A percentile compares a stretch with the other conserved stretches of the same genome.
These are phyloP conservation scores for Dioscorea dumetorum DNA, from an alignment of 106 monocot genomes.

Conservation along the genomic window DNA sequence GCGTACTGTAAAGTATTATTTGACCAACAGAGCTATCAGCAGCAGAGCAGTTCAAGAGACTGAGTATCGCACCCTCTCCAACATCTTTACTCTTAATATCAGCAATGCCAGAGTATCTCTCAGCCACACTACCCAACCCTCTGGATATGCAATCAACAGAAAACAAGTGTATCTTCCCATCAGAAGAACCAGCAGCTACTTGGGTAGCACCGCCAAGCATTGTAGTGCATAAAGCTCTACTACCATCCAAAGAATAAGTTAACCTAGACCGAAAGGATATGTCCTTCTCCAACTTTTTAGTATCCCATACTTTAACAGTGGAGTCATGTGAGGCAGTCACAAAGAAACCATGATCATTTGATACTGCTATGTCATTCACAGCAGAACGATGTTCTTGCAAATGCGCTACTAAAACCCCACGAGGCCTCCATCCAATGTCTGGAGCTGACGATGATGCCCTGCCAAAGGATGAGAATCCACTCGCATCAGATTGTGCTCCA, in stretches of 20 bases:
- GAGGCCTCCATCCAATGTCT: slow-evolving; percentile 81
- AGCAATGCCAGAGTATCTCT: slow-evolving; percentile 91
- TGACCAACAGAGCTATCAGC: slow-evolving; percentile 43
- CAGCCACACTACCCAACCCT: slow-evolving; percentile 66
- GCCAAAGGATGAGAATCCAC: slow-evolving; percentile 41
- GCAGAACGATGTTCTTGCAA: slow-evolving; percentile 85
- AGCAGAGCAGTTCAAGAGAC: slow-evolving; percentile 66
- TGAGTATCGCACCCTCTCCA: slow-evolving; percentile 81
- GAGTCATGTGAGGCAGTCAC: slow-evolving; percentile 89
- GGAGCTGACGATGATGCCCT: slow-evolving; percentile 37
- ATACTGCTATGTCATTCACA: slow-evolving; percentile 81
- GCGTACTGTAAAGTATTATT: slow-evolving; percentile 77
- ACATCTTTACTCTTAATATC: slow-evolving; percentile 76
- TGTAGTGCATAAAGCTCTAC: slow-evolving; percentile 60
- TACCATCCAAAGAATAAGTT: slow-evolving; percentile 68
- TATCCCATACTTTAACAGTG: slow-evolving; percentile 94
- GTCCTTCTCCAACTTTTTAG: slow-evolving; percentile 87
- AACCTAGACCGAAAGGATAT: slow-evolving; percentile 91
- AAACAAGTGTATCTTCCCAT: slow-evolving; percentile 76
- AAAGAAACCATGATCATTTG: slow-evolving; percentile 83
- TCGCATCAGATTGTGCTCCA: slow-evolving; percentile 35
- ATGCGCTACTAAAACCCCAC: slow-evolving; percentile 90
- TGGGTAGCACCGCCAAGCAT: slow-evolving; percentile 75
- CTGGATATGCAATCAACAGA: slow-evolving; percentile 81
- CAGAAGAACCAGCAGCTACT: slow-evolving; percentile 64